These are phyloP conservation scores for Pholiota adiposa DNA, from an alignment of 1,284 basidiomycete species.

Conservation along the genomic window DNA sequence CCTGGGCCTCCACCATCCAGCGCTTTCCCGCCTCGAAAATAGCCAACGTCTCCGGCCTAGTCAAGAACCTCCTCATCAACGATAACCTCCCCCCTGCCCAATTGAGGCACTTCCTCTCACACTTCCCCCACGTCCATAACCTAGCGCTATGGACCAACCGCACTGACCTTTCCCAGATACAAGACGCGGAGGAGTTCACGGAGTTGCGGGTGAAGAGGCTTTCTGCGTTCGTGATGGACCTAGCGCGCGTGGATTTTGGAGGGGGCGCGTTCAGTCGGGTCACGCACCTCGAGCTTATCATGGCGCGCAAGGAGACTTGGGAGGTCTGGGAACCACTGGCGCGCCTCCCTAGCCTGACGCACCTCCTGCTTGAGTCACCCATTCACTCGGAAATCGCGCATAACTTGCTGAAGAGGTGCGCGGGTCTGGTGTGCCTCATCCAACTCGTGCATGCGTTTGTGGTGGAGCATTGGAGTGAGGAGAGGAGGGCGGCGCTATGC, in stretches of 20 bases:
- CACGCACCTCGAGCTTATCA: slow-evolving; percentile 7
- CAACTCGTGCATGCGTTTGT: slow-evolving; percentile 3
- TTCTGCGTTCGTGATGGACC: background rate
- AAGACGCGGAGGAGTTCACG: background rate
- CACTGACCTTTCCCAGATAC: background rate
- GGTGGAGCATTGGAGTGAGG: background rate
- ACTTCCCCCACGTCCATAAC: slow-evolving; percentile 5
- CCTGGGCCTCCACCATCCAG: background rate
- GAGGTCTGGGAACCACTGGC: background rate
- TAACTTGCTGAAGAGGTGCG: background rate
- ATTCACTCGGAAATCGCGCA: background rate
- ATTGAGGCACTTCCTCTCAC: background rate
- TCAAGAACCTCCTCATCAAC: slow-evolving; percentile 2
- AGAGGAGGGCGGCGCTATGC: background rate
- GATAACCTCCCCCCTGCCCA: background rate
- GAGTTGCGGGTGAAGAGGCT: background rate
- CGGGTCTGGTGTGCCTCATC: background rate
- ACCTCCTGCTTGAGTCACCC: slow-evolving; percentile 2
- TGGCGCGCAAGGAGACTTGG: background rate
- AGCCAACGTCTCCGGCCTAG: background rate
- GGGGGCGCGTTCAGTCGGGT: background rate
- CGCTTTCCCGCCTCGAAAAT: slow-evolving; percentile 1
- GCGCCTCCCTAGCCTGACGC: slow-evolving; percentile 1
- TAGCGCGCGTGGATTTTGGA: background rate
- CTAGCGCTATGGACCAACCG: slow-evolving; percentile 8